A percentile compares a stretch with the other conserved stretches of the same genome.
Evolutionary conservation across 331 rosid species (phyloP).

Genomic region (Stylosanthes scabra): DNA sequence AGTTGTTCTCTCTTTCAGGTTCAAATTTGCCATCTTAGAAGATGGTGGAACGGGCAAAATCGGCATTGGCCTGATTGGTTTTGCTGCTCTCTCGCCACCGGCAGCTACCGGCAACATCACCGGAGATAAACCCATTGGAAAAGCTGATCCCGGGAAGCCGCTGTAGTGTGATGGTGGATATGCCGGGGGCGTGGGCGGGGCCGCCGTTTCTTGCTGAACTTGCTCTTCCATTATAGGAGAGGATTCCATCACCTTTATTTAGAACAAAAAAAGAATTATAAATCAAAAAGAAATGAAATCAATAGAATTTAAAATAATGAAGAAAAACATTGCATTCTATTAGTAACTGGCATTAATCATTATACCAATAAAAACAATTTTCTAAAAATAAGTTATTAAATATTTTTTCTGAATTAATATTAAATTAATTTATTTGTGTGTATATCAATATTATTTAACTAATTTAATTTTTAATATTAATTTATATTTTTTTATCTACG

Average conservation of each 20-base stretch:
- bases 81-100: constrained; percentile 41
- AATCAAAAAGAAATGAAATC: not conserved
- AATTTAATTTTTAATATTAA: no score
- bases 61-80: constrained; percentile 71
- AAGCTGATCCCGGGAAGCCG: constrained; percentile 43
- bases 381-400: no score
- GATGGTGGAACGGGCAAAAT: constrained; percentile 73
- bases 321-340: no score
- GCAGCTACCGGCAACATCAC: constrained; percentile 36
- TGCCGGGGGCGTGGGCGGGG: constrained; percentile 9
- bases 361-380: no score
- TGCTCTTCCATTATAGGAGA: constrained; percentile 53
- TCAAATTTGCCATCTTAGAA: constrained; percentile 67
- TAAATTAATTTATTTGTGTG: no score
- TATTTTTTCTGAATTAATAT: no score
- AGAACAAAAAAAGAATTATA: not conserved
- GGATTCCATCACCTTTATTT: constrained; percentile 58
- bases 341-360: no score
- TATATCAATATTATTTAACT: no score
- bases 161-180: constrained; percentile 48
- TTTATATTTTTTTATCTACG: no score
- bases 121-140: constrained; percentile 48
- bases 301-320: not conserved
- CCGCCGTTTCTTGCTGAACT: constrained; percentile 45
- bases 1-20: constrained; percentile 52